Percentiles rank a stretch among this genome's conserved stretches.
Evolutionary conservation across 1,284 basidiomycete genomes (phyloP).

Genomic region (Meripilus lineatus): DNA sequence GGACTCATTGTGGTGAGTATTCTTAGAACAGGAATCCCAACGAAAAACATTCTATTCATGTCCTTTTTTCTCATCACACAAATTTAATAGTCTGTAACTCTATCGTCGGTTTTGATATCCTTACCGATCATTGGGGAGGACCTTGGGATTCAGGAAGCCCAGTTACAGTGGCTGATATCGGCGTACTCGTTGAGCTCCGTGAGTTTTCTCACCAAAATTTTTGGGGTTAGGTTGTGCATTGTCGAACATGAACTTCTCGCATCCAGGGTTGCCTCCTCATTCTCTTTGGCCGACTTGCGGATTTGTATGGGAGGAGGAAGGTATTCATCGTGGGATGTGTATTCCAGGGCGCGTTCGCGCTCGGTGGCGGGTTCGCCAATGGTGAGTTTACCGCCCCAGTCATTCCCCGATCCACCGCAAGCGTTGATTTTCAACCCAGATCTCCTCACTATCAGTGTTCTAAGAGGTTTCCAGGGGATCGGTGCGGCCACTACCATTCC

Average conservation of each 20-base stretch:
- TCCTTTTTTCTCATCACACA: background rate
- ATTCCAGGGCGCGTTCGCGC: constrained; percentile 31
- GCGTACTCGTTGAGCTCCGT: constrained; percentile 47
- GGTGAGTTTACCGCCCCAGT: constrained; percentile 29
- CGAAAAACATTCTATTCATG: background rate
- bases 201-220: constrained; percentile 10
- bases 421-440: constrained; percentile 28
- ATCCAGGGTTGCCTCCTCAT: constrained; percentile 53
- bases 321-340: constrained; percentile 45
- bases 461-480: constrained; percentile 67
- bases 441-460: constrained; percentile 52
- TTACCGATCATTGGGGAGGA: constrained; percentile 49
- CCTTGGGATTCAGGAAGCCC: constrained; percentile 36
- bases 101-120: constrained; percentile 37
- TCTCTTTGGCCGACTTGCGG: constrained; percentile 53
- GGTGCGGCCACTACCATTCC: constrained; percentile 68
- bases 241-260: background rate
- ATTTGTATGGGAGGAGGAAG: constrained; percentile 51
- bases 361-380: constrained; percentile 38
- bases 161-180: constrained; percentile 58
- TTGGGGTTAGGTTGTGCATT: background rate
- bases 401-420: background rate
- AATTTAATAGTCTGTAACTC: constrained; percentile 26
- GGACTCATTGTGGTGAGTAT: constrained; percentile 3
- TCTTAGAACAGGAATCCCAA: background rate